phyloP scores from a whole-genome alignment of 768 basidiomycete species.

The Lanmaoa rubissima region DNA sequence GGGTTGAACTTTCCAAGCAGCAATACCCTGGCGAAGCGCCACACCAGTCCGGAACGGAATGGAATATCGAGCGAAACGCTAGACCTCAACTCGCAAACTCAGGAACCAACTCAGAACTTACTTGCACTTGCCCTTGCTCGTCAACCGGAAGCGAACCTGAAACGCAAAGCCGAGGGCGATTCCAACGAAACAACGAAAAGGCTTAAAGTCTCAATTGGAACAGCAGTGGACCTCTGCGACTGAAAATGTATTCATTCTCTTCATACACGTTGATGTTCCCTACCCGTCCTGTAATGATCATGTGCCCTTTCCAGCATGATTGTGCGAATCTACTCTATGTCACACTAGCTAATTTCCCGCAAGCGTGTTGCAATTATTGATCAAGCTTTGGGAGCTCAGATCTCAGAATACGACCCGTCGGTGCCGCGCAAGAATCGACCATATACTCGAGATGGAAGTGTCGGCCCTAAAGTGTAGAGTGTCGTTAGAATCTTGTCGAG shows the following conservation, averaged over 20 bases:
- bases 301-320: neutral
- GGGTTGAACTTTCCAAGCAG: conserved; percentile 4
- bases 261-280: neutral
- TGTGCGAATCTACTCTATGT: neutral
- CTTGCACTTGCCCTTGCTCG: conserved; percentile 11
- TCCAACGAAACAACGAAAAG: conserved; percentile 44
- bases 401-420: too few species aligned
- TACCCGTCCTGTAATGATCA: neutral
- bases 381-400: neutral
- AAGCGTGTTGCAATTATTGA: neutral
- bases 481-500: neutral
- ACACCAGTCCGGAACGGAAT: neutral
- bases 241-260: conserved; percentile 30
- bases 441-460: conserved; percentile 1
- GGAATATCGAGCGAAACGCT: conserved; percentile 1
- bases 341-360: neutral
- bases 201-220: conserved; percentile 68
- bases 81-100: conserved; percentile 37
- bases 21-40: neutral
- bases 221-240: conserved; percentile 73
- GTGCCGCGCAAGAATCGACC: too few species aligned
- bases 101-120: conserved; percentile 38
- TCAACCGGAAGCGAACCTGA: conserved; percentile 28
- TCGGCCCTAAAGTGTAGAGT: conserved; percentile 36
- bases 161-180: conserved; percentile 32